Evolutionary conservation across 208 protist species (phyloP), one percentile per base, ranked within the genome.

Genomic region (Jaenimonas drosophilae): DNA sequence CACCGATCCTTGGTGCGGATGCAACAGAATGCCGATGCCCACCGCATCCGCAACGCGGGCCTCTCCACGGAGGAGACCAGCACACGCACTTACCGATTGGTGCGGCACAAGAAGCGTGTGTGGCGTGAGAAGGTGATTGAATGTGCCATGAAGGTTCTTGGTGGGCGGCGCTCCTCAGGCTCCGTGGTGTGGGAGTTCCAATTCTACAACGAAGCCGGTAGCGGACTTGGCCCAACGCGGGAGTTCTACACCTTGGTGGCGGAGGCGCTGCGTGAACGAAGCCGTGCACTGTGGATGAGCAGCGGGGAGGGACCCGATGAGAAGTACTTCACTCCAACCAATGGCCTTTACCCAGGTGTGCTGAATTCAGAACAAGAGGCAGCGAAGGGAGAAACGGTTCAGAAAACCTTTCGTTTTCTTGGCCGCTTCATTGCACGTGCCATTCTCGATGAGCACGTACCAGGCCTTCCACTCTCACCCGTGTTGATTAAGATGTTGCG

Each of bases 161-260:
- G 61, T 21, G 57, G 54, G 28, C 42, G 48, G 11, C 63, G 56
- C n/a, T 41, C 45, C 25, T 65, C 69, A 21, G 73, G 66, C 25
- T 50, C 49, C 7, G 58, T 65, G 2, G 42, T 78, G 16, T 66
- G 90, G 47, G 85, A 93, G 44, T 94, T 93, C 55, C 72, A 94
- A 62, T 96, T 90, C 55, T 90, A 84, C 56, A 64, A 76, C 44
- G 90, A 96, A 51, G 71, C 70, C 20, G 90, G 90, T 29, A 92
- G 76, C 50, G 90, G 90, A 19, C 54, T 74, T 19, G 90, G 90
- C 4, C 90, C 90, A 12, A 94, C 90, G 25, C 71, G 70, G 11
- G 82, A 96, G 65, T 95, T 94, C 51, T 96, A 89, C 70, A 75
- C 76, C 14, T 71, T 94, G 24, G 76, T 94, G 0, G 75, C 77